Evolutionary conservation across 2,329 filamentous ascomycete genomes (phyloP), one percentile per base, ranked within the genome.

Genomic region (Botrytis galanthina): DNA sequence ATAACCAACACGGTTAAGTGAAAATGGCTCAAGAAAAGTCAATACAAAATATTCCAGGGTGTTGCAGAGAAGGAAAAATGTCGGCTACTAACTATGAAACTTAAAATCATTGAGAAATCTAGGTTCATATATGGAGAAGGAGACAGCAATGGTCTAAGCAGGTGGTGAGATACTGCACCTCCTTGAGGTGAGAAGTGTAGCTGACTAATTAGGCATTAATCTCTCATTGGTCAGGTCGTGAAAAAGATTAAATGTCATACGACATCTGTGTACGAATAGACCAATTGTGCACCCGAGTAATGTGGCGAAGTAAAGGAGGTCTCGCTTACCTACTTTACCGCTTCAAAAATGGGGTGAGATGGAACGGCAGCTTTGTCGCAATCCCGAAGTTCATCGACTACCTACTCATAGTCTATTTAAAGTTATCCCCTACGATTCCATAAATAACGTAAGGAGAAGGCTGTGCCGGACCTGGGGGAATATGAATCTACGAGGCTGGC

Each of bases 321-420:
- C 66, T 68, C 66, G 66, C 66, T 68, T 68, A 57, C 64, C n/a
- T 32, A 57, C 60, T 66, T 37, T 54, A 42, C 35, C n/a, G 12
- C 66, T 51, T 46, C 35, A 57, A 57, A 42, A 69, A 69, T 68
- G 48, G 46, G 8, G 44, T 48, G 29, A 48, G 51, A 42, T 48
- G 29, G 26, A 68, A 29, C 64, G 4, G 22, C 64, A 39, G 29
- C 51, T 16, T 68, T 54, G 46, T 54, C 35, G 16, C 35, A 54
- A 68, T 54, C n/a, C 20, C 18, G 32, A 5, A 39, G 2, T 5
- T 68, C 12, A 42, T 68, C 26, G 22, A 26, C 63, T 51, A 9
- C 18, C 63, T 51, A 9, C 18, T 35, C 22, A 12, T 37, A 8
- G 42, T 37, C 44, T 66, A 37, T 48, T 48, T 39, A n/a, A 51